A percentile compares a stretch with the other conserved stretches of the same genome.
phyloP scores from a whole-genome alignment of 2,329 filamentous ascomycete species.

The Sporothrix humicola region DNA sequence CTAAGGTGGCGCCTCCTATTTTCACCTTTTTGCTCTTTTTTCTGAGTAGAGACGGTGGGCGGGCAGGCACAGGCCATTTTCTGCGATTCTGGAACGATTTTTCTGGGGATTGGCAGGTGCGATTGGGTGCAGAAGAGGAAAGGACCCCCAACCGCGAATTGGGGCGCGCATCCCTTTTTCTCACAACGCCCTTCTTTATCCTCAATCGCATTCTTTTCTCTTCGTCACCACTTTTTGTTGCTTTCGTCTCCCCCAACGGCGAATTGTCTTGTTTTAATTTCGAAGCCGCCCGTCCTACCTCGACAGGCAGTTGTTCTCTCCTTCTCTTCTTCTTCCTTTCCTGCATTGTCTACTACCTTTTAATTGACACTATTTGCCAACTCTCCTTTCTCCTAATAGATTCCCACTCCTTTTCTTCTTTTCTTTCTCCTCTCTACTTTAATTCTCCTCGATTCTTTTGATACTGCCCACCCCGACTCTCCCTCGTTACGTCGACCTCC shows the following conservation, averaged over 20 bases:
- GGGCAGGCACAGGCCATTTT: conserved; percentile 32
- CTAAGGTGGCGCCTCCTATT: conserved; percentile 22
- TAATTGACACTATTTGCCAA: not conserved
- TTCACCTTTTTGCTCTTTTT: not conserved
- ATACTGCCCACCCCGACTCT: not conserved
- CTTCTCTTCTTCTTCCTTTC: not conserved
- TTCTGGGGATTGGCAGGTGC: not conserved
- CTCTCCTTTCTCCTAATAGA: not conserved
- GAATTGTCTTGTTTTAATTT: conserved; percentile 26
- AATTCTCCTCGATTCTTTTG: not conserved
- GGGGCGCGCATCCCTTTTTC: conserved; percentile 8
- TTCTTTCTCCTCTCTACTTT: not conserved
- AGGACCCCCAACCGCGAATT: conserved; percentile 3
- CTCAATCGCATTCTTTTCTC: not conserved
- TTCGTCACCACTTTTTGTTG: not conserved
- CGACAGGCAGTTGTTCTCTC: not conserved
- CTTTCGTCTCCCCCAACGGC: conserved; percentile 11
- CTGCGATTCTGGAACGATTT: conserved; percentile 35
- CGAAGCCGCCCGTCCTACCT: not conserved
- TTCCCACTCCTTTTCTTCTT: not conserved
- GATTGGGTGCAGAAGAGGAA: not conserved
- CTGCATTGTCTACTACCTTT: not conserved
- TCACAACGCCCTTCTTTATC: not conserved
- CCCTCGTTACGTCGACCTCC: not conserved
- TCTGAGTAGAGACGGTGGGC: not conserved